A percentile compares a stretch with the other conserved stretches of the same genome.
These are phyloP conservation scores for Diplocarpon rosae DNA, from an alignment of 2,329 filamentous ascomycete species.

Conservation along the genomic window DNA sequence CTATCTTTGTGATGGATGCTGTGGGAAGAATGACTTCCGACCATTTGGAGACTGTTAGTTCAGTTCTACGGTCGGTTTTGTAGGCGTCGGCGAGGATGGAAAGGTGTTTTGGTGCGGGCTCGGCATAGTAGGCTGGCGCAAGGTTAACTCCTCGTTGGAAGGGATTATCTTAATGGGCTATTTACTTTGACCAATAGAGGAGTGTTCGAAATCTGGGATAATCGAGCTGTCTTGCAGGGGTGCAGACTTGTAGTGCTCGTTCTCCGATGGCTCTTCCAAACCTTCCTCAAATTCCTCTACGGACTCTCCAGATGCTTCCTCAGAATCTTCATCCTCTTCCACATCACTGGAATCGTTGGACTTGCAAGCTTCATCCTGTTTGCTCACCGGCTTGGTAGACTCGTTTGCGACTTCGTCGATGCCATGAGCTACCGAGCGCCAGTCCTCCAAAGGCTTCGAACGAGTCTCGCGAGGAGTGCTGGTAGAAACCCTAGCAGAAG, in stretches of 20 bases:
- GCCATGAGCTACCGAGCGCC: background rate
- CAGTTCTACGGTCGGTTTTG: slow-evolving; percentile 9
- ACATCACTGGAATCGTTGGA: background rate
- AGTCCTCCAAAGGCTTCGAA: background rate
- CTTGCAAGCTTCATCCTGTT: background rate
- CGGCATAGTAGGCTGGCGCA: background rate
- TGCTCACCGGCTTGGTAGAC: background rate
- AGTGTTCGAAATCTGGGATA: background rate
- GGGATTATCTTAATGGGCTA: background rate
- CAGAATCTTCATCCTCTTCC: slow-evolving; percentile 1
- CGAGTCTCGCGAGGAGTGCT: background rate
- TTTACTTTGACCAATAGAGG: background rate
- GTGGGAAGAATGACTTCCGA: slow-evolving; percentile 43
- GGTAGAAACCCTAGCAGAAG: no score
- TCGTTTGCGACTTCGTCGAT: slow-evolving; percentile 1
- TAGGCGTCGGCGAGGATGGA: slow-evolving; percentile 17
- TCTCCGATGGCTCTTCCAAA: background rate
- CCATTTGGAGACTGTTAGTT: slow-evolving; percentile 31
- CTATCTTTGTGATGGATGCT: slow-evolving; percentile 49
- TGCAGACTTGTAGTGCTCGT: background rate
- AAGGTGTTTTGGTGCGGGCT: slow-evolving; percentile 7
- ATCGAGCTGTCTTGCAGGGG: background rate
- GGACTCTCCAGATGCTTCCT: background rate
- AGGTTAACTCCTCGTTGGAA: background rate
- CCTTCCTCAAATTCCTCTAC: no score